Evolutionary conservation across 768 basidiomycete species (phyloP), one percentile per base, ranked within the genome.

Genomic region (Pilatotrama ljubarskyi): DNA sequence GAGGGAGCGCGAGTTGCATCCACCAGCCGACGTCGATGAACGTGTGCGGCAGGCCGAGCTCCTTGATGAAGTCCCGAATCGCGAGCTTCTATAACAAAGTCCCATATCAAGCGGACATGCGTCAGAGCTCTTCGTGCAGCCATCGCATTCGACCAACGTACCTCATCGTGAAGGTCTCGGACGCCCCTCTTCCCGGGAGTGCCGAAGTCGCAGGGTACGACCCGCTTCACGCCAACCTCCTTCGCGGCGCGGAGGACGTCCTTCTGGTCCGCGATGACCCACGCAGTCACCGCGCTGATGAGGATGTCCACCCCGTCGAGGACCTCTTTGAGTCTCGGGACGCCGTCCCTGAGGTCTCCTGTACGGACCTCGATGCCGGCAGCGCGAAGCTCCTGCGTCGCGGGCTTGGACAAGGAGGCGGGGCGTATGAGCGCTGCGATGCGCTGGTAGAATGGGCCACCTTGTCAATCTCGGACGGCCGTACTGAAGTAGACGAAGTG

Each of bases 21-120:
- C 74, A 74, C 61, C 63, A 72, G 10, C 73, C 72, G 20, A 71
- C 70, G 49, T 73, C 72, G 48, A 74, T 70, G 59, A 72, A 68
- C 3, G 73, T 74, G 56, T 75, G 69, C 0, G 64, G 61, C 2
- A 72, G 43, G 47, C 64, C 67, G 22, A 69, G 54, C 3, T 64
- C 64, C 18, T 65, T 41, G 50, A 73, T 53, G 55, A 67, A 70
- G 5, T 70, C 65, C 32, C 66, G 66, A 20, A 73, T 66, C 7
- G 55, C 65, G 4, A 68, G 62, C 69, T 73, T 74, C 73, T 74
- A 36, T 6, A n/a, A 29, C 5, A 20, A 11, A 3, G 24, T 14
- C 5, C 29, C 29, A 32, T 32, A 32, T 32, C 29, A 32, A 10
- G 29, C 29, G 29, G 10, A 10, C 29, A 32, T 5, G 4, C 29